Base-by-base conservation (phyloP, 306 rosid species). In the Bauhinia variegata region DNA sequence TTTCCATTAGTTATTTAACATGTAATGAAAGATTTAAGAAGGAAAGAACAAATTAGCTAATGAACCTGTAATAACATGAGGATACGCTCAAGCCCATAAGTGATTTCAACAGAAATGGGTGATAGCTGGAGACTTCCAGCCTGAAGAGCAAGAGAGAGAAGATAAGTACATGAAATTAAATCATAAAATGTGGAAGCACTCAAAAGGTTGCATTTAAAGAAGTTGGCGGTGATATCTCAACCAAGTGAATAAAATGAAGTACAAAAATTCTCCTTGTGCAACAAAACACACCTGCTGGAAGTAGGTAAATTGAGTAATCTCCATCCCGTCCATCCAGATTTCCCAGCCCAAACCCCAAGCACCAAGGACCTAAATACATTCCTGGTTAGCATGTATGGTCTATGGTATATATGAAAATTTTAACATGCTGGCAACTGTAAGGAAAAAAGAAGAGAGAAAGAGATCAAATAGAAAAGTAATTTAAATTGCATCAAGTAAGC, bases 301-400 rank as follows among this genome's bases (percentile, higher is more conserved):
- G 83, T 89, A 93, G 15, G 97, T 93, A 75, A 93, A 93, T 47
- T 93, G 98, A n/a, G 97, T 93, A 76, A 93, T 89, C 87, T 93
- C 97, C 98, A 93, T 93, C 33, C 98, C 98, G 63, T 93, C 98
- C 98, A 93, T 93, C 98, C 98, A 93, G 75, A 93, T 80, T 83
- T 93, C 97, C 98, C 97, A 93, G 64, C 98, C 97, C 81, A 93
- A 82, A 75, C 98, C 98, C 98, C 98, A 93, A 44, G 98, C 96
- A 63, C 97, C 98, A 75, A 93, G 98, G 71, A 93, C 97, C 98
- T 89, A 68, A 47, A 78, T 65, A 38, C 65, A 75, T 50, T 69
- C 39, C 37, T 36, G 33, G 65, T 78, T 72, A 52, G 65, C 60
- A 50, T 39, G 41, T 11, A 7, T 58, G 48, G 18, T 7, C 12